Conservation (phyloP, 116 monocot genomes). For the Iris pallida region DNA sequence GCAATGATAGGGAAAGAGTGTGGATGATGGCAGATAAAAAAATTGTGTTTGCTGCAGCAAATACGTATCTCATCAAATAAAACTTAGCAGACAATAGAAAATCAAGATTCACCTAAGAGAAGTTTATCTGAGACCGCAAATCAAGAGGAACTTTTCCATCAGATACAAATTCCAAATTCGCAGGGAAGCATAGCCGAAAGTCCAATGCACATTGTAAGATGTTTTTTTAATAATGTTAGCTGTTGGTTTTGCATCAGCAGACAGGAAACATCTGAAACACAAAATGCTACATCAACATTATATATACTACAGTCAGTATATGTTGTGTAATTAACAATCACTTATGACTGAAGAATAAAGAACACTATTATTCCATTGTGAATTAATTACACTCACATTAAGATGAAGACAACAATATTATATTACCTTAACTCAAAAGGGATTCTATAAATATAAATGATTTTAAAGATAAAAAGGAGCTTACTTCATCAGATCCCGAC, state of each 20-base stretch:
- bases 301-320: no score
- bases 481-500: no score
- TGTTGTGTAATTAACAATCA: no score
- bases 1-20: neutral
- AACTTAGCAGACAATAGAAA: neutral
- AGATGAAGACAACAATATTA: no score
- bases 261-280: slow-evolving; percentile 75
- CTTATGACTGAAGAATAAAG: no score
- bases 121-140: slow-evolving; percentile 44
- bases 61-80: neutral
- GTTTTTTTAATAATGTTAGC: slow-evolving; percentile 52
- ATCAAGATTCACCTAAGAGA: slow-evolving; percentile 40
- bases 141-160: slow-evolving; percentile 24
- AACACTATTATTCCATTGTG: no score
- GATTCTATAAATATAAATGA: no score
- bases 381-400: no score
- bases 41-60: neutral
- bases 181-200: slow-evolving; percentile 43
- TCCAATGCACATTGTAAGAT: slow-evolving; percentile 83
- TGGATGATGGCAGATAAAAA: neutral
- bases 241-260: slow-evolving; percentile 47
- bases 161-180: slow-evolving; percentile 5
- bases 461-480: no score
- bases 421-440: no score
- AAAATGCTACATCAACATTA: neutral